Evolutionary conservation across 169 alveolate species (phyloP).

Genomic region (Eimeria praecox): DNA sequence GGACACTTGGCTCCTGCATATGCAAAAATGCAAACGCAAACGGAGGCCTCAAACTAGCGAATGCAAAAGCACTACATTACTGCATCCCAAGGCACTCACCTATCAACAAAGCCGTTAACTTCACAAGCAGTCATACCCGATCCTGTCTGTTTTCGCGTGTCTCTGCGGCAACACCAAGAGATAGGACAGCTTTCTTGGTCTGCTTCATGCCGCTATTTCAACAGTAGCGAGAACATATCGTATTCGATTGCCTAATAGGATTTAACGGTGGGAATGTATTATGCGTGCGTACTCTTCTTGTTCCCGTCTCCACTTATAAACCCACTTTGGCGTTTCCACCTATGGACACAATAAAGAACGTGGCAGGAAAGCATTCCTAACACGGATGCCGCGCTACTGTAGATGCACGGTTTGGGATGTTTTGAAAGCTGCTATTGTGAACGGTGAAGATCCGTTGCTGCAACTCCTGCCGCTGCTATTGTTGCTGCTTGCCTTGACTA

Average conservation of each 20-base stretch:
- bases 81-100: background rate
- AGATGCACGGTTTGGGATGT: background rate
- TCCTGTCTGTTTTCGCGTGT: constrained; percentile 31
- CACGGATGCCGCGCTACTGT: background rate
- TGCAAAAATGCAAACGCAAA: background rate
- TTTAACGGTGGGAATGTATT: background rate
- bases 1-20: background rate
- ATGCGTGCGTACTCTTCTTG: constrained; percentile 42
- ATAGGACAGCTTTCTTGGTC: background rate
- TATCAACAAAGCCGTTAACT: constrained; percentile 48
- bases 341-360: background rate
- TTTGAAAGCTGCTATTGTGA: background rate
- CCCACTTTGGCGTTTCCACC: constrained; percentile 58
- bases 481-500: constrained; percentile 13
- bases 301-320: constrained; percentile 39
- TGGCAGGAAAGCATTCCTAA: background rate
- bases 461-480: background rate
- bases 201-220: background rate
- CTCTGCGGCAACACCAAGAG: constrained; percentile 1
- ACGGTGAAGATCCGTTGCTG: background rate
- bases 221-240: background rate
- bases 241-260: background rate
- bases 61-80: background rate
- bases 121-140: constrained; percentile 39
- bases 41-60: background rate